phyloP scores from a whole-genome alignment of 163 green algal genomes.

The Chlorella variabilis region DNA sequence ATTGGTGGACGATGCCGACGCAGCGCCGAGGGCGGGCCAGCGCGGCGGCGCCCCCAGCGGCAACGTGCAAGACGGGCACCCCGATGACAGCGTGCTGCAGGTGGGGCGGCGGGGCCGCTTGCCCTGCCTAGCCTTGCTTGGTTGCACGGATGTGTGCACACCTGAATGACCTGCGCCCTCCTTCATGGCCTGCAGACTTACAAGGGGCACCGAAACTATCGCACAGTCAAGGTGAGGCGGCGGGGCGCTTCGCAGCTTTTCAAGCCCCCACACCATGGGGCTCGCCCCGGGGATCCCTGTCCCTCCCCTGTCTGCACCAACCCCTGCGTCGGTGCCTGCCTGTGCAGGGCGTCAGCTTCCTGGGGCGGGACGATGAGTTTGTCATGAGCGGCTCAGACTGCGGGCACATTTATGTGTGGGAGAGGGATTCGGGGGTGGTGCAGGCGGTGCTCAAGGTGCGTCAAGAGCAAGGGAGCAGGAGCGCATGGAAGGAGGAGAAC shows the following conservation, averaged over 20 bases:
- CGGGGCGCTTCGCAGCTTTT: too few relatives aligned
- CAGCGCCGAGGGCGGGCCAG: not conserved
- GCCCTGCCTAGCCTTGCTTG: too few relatives aligned
- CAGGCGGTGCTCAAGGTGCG: slow-evolving; percentile 34
- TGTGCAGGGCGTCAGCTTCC: slow-evolving; percentile 61
- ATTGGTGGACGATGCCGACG: slow-evolving; percentile 11
- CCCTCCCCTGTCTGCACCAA: too few relatives aligned
- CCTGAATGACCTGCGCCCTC: too few relatives aligned
- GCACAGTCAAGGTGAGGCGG: slow-evolving; percentile 52
- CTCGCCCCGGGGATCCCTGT: too few relatives aligned
- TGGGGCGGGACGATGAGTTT: slow-evolving; percentile 71
- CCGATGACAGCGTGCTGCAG: slow-evolving; percentile 16
- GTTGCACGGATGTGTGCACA: not conserved
- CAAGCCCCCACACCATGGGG: too few relatives aligned
- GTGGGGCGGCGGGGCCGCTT: not conserved
- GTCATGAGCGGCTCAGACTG: slow-evolving; percentile 79
- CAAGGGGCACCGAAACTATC: slow-evolving; percentile 57
- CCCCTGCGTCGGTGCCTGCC: too few relatives aligned
- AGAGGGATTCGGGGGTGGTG: slow-evolving; percentile 33
- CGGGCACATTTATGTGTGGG: slow-evolving; percentile 74
- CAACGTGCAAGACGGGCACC: not conserved
- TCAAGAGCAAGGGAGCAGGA: too few relatives aligned
- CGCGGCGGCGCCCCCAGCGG: not conserved
- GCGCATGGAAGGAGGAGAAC: too few relatives aligned
- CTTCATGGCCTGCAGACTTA: not conserved